Conservation (phyloP, 116 monocot genomes). For the Papilionanthe hybrid region DNA sequence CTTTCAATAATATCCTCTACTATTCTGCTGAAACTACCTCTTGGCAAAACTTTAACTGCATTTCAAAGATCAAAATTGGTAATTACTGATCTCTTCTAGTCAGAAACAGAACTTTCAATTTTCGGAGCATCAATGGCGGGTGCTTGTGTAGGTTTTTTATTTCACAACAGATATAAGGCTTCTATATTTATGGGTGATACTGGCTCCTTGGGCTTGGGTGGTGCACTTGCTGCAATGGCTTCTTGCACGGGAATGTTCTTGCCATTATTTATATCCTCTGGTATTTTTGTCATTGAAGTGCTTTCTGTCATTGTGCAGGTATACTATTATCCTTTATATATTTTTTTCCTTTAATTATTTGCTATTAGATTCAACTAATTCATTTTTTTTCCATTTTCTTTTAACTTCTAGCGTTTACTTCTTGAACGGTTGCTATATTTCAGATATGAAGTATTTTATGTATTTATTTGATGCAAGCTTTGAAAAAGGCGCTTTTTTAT, state of each 20-base stretch:
- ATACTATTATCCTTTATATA: slow-evolving; percentile 3
- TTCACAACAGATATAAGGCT: slow-evolving; percentile 71
- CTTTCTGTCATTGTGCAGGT: slow-evolving; percentile 67
- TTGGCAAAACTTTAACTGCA: not conserved
- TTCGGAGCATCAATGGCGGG: slow-evolving; percentile 88
- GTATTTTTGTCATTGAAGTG: slow-evolving; percentile 49
- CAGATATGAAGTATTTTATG: not conserved
- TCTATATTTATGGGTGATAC: slow-evolving; percentile 74
- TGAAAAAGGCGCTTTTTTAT: too few species aligned
- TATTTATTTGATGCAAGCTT: too few species aligned
- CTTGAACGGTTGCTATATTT: not conserved
- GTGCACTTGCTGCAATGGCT: slow-evolving; percentile 83
- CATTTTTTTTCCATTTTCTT: not conserved
- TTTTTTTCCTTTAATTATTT: not conserved
- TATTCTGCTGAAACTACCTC: not conserved
- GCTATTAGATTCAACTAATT: not conserved
- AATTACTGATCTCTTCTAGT: slow-evolving; percentile 4
- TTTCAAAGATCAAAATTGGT: not conserved
- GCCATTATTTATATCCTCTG: slow-evolving; percentile 64
- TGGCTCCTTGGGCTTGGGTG: slow-evolving; percentile 82
- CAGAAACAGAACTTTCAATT: slow-evolving; percentile 50
- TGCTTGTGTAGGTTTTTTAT: slow-evolving; percentile 71
- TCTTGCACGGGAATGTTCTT: slow-evolving; percentile 83
- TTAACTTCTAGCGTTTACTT: not conserved
- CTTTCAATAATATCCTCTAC: not conserved